These are phyloP conservation scores for Luffa aegyptiaca DNA, from an alignment of 306 rosid genomes.

Conservation along the genomic window DNA sequence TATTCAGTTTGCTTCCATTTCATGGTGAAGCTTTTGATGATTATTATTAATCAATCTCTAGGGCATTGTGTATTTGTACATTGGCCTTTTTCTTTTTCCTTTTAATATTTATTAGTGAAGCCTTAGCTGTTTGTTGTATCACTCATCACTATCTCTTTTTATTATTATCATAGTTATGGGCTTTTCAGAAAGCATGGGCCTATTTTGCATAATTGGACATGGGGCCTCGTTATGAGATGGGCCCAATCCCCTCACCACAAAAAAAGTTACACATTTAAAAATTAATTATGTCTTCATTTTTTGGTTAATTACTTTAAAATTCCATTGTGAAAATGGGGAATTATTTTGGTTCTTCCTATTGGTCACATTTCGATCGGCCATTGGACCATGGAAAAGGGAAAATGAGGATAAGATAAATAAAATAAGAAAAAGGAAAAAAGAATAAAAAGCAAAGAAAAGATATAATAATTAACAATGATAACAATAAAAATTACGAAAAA, in stretches of 20 bases:
- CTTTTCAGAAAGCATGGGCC: not conserved
- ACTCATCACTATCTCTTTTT: not conserved
- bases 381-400: not conserved
- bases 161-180: not conserved
- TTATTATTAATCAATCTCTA: constrained; percentile 22
- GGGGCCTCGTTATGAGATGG: not conserved
- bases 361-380: not conserved
- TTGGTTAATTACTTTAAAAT: too few relatives aligned
- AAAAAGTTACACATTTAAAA: not conserved
- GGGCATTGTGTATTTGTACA: constrained; percentile 46
- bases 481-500: not conserved
- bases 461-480: not conserved
- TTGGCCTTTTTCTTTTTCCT: constrained; percentile 4
- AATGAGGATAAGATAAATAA: not conserved
- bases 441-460: not conserved
- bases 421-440: not conserved
- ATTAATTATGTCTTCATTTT: not conserved
- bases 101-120: constrained; percentile 36
- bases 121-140: constrained; percentile 22
- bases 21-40: constrained; percentile 55
- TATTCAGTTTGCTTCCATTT: constrained; percentile 45
- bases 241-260: not conserved
- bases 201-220: not conserved
- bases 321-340: not conserved
- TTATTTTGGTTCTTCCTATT: not conserved